Percentiles rank a stretch among this genome's conserved stretches.
These are phyloP conservation scores for Sphagnum fallax DNA, from an alignment of 228 moss, liverwort and hornwort species.

Conservation along the genomic window DNA sequence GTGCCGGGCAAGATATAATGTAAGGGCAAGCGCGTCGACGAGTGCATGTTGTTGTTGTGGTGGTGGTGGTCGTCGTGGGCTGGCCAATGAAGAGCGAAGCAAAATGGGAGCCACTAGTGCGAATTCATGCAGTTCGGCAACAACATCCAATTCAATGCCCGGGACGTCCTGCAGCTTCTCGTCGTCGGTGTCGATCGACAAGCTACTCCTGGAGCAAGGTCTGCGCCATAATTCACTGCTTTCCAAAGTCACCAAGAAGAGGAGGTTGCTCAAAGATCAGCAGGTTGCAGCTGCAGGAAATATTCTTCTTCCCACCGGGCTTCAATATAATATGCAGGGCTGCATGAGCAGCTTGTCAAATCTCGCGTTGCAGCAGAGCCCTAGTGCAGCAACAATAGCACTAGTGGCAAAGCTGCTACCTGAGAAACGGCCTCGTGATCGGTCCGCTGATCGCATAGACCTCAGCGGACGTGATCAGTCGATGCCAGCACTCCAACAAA, in stretches of 20 bases:
- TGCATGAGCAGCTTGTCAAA: constrained; percentile 22
- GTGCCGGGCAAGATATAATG: no score
- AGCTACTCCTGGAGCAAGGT: constrained; percentile 18
- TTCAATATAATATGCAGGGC: background rate
- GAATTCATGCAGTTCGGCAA: no score
- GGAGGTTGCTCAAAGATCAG: constrained; percentile 19
- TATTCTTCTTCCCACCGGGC: constrained; percentile 1
- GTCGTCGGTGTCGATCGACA: constrained; percentile 4
- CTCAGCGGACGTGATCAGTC: constrained; percentile 14
- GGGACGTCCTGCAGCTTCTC: background rate
- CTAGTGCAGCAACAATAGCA: constrained; percentile 15
- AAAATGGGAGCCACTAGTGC: no score
- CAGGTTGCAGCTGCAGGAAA: constrained; percentile 14
- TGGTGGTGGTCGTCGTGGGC: no score
- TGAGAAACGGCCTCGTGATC: constrained; percentile 7
- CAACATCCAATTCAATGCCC: constrained; percentile 1
- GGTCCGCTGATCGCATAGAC: constrained; percentile 19
- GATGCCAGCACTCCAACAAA: constrained; percentile 22
- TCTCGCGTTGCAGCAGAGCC: constrained; percentile 14
- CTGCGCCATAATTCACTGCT: constrained; percentile 4
- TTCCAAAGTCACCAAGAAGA: constrained; percentile 16
- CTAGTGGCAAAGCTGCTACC: constrained; percentile 9
- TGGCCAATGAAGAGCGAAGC: no score
- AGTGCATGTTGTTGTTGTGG: no score
- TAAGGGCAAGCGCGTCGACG: no score